Evolutionary conservation across 1,139 yeast species (phyloP).

Genomic region (Meyerozyma athensensis): DNA sequence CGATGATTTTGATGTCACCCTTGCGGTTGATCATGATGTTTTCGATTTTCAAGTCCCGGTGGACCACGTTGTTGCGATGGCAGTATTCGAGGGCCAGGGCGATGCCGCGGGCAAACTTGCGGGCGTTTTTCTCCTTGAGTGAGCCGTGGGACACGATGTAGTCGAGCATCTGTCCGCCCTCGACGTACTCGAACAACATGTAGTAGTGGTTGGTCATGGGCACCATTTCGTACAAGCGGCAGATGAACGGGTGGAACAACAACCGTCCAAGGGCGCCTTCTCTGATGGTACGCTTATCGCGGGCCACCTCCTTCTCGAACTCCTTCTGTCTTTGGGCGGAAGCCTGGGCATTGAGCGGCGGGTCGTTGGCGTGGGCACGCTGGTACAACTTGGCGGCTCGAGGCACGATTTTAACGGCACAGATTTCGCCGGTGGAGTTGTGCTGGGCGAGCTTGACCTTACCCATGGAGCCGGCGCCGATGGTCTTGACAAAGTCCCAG

Average conservation of each 20-base stretch:
- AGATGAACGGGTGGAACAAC: constrained; percentile 87
- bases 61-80: constrained; percentile 91
- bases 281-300: constrained; percentile 88
- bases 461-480: constrained; percentile 99
- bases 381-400: constrained; percentile 73
- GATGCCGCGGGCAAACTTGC: constrained; percentile 94
- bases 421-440: constrained; percentile 71
- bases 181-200: constrained; percentile 93
- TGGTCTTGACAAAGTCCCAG: constrained; percentile 92
- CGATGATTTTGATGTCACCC: constrained; percentile 94
- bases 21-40: constrained; percentile 90
- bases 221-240: constrained; percentile 88
- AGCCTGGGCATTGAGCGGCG: constrained; percentile 53
- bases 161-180: constrained; percentile 97
- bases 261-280: constrained; percentile 93
- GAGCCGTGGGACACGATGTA: constrained; percentile 96
- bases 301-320: constrained; percentile 79
- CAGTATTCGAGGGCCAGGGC: constrained; percentile 92
- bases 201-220: constrained; percentile 97
- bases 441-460: constrained; percentile 93
- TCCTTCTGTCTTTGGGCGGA: constrained; percentile 63
- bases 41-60: constrained; percentile 93
- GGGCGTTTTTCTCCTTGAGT: constrained; percentile 86
- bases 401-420: constrained; percentile 83
- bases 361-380: constrained; percentile 70